These are phyloP conservation scores for Aspergillus bertholletiae DNA, from an alignment of 495 filamentous ascomycete species.

Conservation along the genomic window DNA sequence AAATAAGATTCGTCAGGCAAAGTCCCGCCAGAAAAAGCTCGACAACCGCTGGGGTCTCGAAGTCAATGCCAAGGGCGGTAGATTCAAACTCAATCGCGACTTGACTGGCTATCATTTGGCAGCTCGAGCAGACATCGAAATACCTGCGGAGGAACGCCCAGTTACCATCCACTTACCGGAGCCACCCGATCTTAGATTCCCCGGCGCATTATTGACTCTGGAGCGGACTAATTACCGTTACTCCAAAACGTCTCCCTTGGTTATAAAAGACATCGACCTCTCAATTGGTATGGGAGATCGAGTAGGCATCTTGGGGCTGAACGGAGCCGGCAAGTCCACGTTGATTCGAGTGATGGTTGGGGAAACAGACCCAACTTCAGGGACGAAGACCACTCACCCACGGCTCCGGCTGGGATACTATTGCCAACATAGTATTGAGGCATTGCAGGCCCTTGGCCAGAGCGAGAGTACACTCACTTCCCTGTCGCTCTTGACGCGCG, in stretches of 20 bases:
- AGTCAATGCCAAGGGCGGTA: constrained; percentile 61
- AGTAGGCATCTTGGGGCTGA: constrained; percentile 69
- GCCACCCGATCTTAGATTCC: constrained; percentile 67
- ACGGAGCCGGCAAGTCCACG: constrained; percentile 73
- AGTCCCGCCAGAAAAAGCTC: constrained; percentile 74
- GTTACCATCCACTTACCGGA: constrained; percentile 55
- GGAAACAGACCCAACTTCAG: constrained; percentile 37
- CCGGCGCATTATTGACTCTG: constrained; percentile 64
- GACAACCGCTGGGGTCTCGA: constrained; percentile 75
- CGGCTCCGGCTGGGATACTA: constrained; percentile 67
- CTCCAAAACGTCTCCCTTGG: constrained; percentile 25
- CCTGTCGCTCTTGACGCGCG: constrained; percentile 51
- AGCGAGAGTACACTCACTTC: constrained; percentile 54
- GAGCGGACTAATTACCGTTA: constrained; percentile 65
- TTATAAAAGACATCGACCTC: constrained; percentile 58
- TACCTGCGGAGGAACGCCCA: constrained; percentile 61
- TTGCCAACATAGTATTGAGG: constrained; percentile 72
- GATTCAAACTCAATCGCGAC: constrained; percentile 79
- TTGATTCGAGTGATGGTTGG: constrained; percentile 56
- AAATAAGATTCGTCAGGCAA: constrained; percentile 75
- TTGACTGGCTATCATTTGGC: constrained; percentile 55
- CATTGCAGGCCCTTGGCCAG: constrained; percentile 49
- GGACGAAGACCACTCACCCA: constrained; percentile 59
- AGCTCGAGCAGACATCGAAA: constrained; percentile 61
- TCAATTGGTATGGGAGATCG: constrained; percentile 66